Conservation (phyloP, 2,329 filamentous ascomycete genomes). For the Alternaria alternata region DNA sequence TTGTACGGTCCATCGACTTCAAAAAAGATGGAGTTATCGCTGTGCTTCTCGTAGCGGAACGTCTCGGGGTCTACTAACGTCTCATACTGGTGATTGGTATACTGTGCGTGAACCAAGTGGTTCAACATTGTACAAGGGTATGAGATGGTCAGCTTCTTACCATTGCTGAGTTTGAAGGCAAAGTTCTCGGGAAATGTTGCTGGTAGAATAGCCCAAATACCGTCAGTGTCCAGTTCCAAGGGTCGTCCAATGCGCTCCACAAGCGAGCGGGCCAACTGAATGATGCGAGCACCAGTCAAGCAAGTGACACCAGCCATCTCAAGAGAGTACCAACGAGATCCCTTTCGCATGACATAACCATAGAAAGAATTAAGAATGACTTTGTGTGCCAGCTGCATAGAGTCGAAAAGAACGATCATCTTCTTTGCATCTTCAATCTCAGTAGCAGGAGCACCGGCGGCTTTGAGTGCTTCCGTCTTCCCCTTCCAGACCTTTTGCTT, state of each 20-base stretch:
- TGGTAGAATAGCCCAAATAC: slow-evolving; percentile 99
- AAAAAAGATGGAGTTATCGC: slow-evolving; percentile 99
- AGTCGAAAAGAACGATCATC: slow-evolving; percentile 97
- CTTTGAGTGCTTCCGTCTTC: slow-evolving; percentile 87
- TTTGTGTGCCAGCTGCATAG: slow-evolving; percentile 94
- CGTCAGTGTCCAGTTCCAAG: slow-evolving; percentile 94
- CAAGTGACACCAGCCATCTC: slow-evolving; percentile 99
- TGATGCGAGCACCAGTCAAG: slow-evolving; percentile 93
- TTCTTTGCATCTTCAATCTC: slow-evolving; percentile 97
- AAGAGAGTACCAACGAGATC: slow-evolving; percentile 98
- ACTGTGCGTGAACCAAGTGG: slow-evolving; percentile 90
- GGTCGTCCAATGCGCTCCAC: slow-evolving; percentile 93
- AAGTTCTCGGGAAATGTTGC: slow-evolving; percentile 98
- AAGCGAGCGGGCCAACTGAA: slow-evolving; percentile 91
- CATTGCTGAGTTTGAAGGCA: slow-evolving; percentile 89
- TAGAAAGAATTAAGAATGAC: slow-evolving; percentile 99
- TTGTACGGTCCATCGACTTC: slow-evolving; percentile 98
- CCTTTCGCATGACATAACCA: slow-evolving; percentile 99
- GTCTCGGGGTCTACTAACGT: slow-evolving; percentile 79
- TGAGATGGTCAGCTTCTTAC: slow-evolving; percentile 95
- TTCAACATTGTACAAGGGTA: slow-evolving; percentile 99
- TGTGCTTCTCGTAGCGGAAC: slow-evolving; percentile 94
- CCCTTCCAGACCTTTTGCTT: slow-evolving; percentile 99
- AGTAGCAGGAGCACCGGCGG: slow-evolving; percentile 74
- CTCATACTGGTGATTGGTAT: slow-evolving; percentile 98